Conservation (phyloP, 164 flowering plant genomes). For the Cinnamomum chago region DNA sequence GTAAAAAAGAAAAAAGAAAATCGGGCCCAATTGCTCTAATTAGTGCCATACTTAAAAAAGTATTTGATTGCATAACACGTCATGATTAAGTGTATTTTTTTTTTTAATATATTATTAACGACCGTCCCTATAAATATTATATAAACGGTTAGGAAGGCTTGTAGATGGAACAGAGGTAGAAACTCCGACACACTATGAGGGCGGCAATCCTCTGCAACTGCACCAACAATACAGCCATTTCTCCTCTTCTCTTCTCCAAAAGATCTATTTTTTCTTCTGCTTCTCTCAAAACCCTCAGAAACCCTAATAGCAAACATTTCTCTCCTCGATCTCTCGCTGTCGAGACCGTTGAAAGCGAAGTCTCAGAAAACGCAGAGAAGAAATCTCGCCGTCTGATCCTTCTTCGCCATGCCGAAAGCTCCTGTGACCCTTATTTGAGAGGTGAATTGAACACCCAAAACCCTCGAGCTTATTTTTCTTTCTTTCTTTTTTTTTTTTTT, state of each 20-base stretch:
- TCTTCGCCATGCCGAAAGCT: constrained; percentile 77
- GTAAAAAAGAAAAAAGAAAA: too few species aligned
- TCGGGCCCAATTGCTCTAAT: too few species aligned
- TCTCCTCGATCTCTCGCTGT: constrained; percentile 19
- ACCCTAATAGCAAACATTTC: constrained; percentile 5
- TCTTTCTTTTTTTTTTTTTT: too few species aligned
- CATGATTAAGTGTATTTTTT: too few species aligned
- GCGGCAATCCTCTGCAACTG: background rate
- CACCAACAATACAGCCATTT: background rate
- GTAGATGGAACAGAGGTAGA: background rate
- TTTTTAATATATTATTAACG: too few species aligned
- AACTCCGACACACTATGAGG: background rate
- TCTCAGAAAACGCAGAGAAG: constrained; percentile 18
- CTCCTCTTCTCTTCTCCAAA: constrained; percentile 5
- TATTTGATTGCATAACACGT: too few species aligned
- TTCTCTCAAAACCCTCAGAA: constrained; percentile 7
- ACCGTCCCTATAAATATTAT: too few species aligned
- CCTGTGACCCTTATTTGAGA: constrained; percentile 57
- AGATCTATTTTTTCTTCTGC: background rate
- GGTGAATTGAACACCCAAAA: constrained; percentile 24
- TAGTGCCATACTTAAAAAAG: too few species aligned
- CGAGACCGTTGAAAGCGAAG: constrained; percentile 20
- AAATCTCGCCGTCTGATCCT: constrained; percentile 64
- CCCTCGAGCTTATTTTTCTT: too few species aligned
- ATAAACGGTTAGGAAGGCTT: too few species aligned